Evolutionary conservation across 2,329 filamentous ascomycete genomes (phyloP).

Genomic region (Coleophoma cylindrospora): DNA sequence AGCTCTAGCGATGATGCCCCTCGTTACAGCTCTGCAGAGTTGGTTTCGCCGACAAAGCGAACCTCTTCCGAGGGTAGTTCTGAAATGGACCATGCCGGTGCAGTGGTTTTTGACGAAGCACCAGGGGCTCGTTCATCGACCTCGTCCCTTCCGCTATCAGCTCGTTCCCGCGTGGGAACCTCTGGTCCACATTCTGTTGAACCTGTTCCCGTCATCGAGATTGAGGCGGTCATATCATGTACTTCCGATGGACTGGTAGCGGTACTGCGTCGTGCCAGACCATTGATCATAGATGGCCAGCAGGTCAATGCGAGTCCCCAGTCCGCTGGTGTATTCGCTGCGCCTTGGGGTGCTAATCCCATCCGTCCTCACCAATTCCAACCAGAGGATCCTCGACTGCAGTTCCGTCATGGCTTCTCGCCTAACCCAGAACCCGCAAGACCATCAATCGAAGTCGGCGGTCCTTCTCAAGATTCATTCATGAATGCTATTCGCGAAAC

Average conservation of each 20-base stretch:
- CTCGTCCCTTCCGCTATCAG: constrained; percentile 22
- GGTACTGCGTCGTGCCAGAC: constrained; percentile 68
- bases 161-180: constrained; percentile 7
- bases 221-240: constrained; percentile 89
- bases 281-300: constrained; percentile 58
- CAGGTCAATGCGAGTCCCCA: constrained; percentile 31
- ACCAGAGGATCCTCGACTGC: constrained; percentile 33
- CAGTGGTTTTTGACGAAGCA: constrained; percentile 37
- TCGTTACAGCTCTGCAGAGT: neutral
- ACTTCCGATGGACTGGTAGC: constrained; percentile 85
- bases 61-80: constrained; percentile 41
- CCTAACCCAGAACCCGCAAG: constrained; percentile 29
- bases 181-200: constrained; percentile 2
- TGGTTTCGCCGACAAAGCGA: constrained; percentile 11
- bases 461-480: constrained; percentile 56
- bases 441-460: constrained; percentile 34
- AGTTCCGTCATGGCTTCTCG: constrained; percentile 30
- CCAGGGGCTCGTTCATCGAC: constrained; percentile 14
- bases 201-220: constrained; percentile 49
- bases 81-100: constrained; percentile 31
- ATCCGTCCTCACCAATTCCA: constrained; percentile 37
- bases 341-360: constrained; percentile 71
- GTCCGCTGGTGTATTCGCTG: constrained; percentile 68
- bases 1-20: constrained; percentile 3
- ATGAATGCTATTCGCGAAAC: constrained; percentile 80